Base-by-base conservation (phyloP, 2,329 filamentous ascomycete genomes). In the Penicillium sp. region DNA sequence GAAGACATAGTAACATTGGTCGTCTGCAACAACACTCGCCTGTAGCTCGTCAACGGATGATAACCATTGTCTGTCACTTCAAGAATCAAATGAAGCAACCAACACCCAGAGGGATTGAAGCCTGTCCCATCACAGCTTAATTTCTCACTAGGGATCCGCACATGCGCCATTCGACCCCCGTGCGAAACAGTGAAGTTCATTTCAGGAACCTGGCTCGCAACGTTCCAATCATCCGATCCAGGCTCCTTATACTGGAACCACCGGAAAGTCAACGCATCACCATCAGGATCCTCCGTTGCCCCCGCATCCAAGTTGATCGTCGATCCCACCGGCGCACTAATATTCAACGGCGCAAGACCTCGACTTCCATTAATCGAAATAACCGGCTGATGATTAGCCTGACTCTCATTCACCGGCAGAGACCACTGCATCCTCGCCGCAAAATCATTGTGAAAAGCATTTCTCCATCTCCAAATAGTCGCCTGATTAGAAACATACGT, bases 391-490 rank as follows among this genome's bases (percentile, higher is more conserved):
- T 69, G 65, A 27, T 69, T 68, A 29, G 57, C 56, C 60, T 48
- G 67, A 60, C 60, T 44, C n/a, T 53, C 19, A 39, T 65, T 45
- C 21, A 53, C 31, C 1, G 61, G 55, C 2, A 77, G 66, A 11
- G 71, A 80, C 82, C 73, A 84, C 62, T 75, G 77, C 63, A 80
- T 81, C 31, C 73, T 70, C 24, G 74, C 81, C 9, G 73, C 80
- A 65, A 79, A 83, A 53, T 83, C 80, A 48, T 79, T 77, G 65
- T 83, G 80, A 56, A 78, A 83, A 0, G 80, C 79, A 52, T 78
- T 70, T 13, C 80, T 67, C 82, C 81, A 84, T 19, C 81, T 71
- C 80, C 81, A 83, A 29, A 83, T 78, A 0, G 79, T 81, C 3
- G 80, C 79, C 22, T 81, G 76, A 47, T 79, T 82, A 43, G 68